phyloP scores from a whole-genome alignment of 2,329 filamentous ascomycete species.

The Trichoderma oligosporum region DNA sequence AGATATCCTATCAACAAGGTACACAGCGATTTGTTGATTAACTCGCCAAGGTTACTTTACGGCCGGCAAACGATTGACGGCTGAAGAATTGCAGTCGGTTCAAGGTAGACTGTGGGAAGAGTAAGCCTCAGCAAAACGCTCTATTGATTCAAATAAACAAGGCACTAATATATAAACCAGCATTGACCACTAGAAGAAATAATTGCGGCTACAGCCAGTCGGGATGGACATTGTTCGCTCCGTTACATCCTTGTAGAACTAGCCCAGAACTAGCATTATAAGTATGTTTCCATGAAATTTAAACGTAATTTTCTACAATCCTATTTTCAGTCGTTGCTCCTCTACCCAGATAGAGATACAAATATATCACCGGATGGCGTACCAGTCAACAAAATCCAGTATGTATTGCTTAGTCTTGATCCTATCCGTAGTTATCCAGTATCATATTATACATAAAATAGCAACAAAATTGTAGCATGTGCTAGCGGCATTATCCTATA shows the following conservation, averaged over 20 bases:
- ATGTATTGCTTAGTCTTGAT: conserved; percentile 1
- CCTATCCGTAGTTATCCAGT: conserved; percentile 10
- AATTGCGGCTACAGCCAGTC: background rate
- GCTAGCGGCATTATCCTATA: conserved; percentile 7
- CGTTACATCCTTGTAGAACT: background rate
- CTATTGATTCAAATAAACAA: background rate
- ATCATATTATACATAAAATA: background rate
- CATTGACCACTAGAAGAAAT: conserved; percentile 42
- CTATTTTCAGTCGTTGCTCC: background rate
- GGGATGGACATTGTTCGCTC: background rate
- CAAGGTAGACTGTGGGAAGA: conserved; percentile 91
- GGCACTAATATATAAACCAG: conserved; percentile 31
- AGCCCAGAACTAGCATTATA: background rate
- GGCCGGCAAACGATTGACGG: conserved; percentile 82
- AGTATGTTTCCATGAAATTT: background rate
- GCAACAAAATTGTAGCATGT: background rate
- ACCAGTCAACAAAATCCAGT: background rate
- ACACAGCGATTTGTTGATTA: background rate
- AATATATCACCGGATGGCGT: background rate
- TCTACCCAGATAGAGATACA: background rate
- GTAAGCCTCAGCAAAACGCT: conserved; percentile 38
- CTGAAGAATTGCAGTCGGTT: conserved; percentile 79
- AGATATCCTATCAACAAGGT: conserved; percentile 31
- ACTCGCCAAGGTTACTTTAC: conserved; percentile 66
- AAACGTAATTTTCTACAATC: background rate